Evolutionary conservation across 768 basidiomycete genomes (phyloP).

Genomic region (Flagelloscypha sp.): DNA sequence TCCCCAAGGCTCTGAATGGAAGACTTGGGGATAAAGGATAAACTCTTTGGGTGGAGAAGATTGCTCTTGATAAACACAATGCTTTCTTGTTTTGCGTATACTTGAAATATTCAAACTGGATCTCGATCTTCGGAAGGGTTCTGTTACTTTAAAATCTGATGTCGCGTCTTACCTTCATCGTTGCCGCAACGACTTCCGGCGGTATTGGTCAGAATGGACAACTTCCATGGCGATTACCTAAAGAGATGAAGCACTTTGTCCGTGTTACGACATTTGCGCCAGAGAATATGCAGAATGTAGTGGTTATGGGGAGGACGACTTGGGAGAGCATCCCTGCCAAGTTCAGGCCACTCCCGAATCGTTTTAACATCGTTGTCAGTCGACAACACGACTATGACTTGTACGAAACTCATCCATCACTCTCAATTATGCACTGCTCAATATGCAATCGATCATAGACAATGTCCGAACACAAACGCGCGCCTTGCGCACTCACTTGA

Average conservation of each 20-base stretch:
- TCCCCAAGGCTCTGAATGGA: conserved; percentile 78
- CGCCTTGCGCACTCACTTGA: too few relatives aligned
- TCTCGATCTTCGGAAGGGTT: conserved; percentile 6
- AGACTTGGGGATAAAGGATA: conserved; percentile 59
- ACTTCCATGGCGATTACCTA: conserved; percentile 84
- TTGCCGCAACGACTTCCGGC: conserved; percentile 80
- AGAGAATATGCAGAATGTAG: conserved; percentile 52
- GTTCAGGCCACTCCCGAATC: conserved; percentile 69
- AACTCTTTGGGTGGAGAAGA: background rate
- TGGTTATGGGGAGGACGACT: conserved; percentile 94
- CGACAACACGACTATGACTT: conserved; percentile 48
- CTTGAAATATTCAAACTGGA: conserved; percentile 7
- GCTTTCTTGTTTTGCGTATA: conserved; percentile 8
- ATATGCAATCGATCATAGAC: too few relatives aligned
- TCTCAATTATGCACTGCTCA: too few relatives aligned
- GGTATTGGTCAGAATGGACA: conserved; percentile 75
- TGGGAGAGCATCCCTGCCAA: conserved; percentile 94
- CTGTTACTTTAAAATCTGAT: conserved; percentile 24
- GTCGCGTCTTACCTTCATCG: conserved; percentile 80
- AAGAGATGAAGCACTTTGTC: conserved; percentile 92
- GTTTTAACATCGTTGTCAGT: conserved; percentile 75
- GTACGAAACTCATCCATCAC: conserved; percentile 47
- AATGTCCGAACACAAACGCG: too few relatives aligned
- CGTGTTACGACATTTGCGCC: conserved; percentile 60
- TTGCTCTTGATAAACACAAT: background rate